A percentile compares a stretch with the other conserved stretches of the same genome.
These are phyloP conservation scores for Dictyostelium discoideum DNA, from an alignment of 78 protist genomes.

Conservation along the genomic window dicty_2.7 NC_007089.4:1512501-1513000, in stretches of 20 bases:
- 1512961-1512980: not conserved
- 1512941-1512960: not conserved
- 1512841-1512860: not conserved
- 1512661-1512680: slow-evolving; percentile 64
- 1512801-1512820: too few relatives aligned
- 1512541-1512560: not conserved
- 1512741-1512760: too few relatives aligned
- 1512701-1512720: too few relatives aligned
- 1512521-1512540: not conserved
- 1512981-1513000: not conserved
- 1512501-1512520: not conserved
- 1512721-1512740: too few relatives aligned
- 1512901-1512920: not conserved
- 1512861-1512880: too few relatives aligned
- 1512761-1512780: not conserved
- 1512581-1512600: slow-evolving; percentile 50
- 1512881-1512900: not conserved
- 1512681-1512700: slow-evolving; percentile 66
- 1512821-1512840: not conserved
- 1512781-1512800: not conserved
- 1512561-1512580: slow-evolving; percentile 5
- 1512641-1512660: slow-evolving; percentile 67
- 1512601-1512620: slow-evolving; percentile 59
- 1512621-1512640: slow-evolving; percentile 4
- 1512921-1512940: too few relatives aligned